Base-by-base conservation (phyloP, 805 yeast species). In the Yamadazyma tumulicola region DNA sequence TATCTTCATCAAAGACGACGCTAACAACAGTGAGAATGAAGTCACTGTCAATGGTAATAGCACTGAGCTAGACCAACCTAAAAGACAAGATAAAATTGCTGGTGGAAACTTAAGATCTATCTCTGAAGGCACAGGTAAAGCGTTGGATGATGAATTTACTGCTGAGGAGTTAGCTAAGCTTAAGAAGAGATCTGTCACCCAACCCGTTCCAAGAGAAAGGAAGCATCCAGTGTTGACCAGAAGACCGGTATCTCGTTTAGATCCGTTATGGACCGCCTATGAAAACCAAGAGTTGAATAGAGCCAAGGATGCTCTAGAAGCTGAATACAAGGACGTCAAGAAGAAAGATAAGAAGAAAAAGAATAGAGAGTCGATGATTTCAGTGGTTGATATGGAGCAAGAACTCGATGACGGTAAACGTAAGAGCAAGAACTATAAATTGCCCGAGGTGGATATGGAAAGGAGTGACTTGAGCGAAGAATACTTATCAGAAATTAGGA, bases 211-310 rank as follows among this genome's bases (percentile, higher is more conserved):
- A 5, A 47, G 47, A 22, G 43, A 59, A 32, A 55, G 68, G 43
- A 51, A 46, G 37, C 54, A 57, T 33, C 64, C 68, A 22, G 34
- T 57, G 26, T 64, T 74, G 25, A 71, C 77, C 3, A 68, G 79
- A 39, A 64, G 77, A 39, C 81, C 81, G 5, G 70, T 73, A 11
- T 74, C 80, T 1, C 66, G 72, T 41, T 60, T 76, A 33, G 81
- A 76, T 51, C 81, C 81, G 18, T 62, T 77, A 41, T 73, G 72
- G 67, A 58, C 59, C 21, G 74, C 72, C 3, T 73, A 71, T 47
- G 76, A 74, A 41, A 68, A 63, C 56, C 69, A 60, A 39, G 67
- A 67, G 55, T 57, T 57, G 48, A 71, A 55, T 38, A 55, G 54
- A 45, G 77, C 61, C 38, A 62, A 61, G 48, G 72, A 58, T 51